phyloP scores from a whole-genome alignment of 2,329 filamentous ascomycete species.

The Alternaria sp. region DNA sequence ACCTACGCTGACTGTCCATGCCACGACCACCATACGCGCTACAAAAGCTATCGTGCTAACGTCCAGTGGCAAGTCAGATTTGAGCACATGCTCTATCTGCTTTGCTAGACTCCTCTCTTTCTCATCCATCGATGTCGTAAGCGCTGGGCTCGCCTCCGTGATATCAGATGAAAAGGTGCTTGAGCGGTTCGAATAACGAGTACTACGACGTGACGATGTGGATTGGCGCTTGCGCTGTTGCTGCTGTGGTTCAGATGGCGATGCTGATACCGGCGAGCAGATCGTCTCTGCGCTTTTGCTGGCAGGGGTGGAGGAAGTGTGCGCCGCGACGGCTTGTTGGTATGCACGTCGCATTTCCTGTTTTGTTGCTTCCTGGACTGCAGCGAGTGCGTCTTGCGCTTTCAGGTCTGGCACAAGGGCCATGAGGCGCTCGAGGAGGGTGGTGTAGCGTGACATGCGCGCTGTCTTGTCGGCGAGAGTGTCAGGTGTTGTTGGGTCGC shows the following conservation, averaged over 20 bases:
- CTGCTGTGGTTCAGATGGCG: not conserved
- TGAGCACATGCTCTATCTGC: conserved; percentile 35
- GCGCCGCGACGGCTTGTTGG: conserved; percentile 22
- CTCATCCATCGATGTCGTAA: not conserved
- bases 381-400: conserved; percentile 22
- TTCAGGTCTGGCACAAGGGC: conserved; percentile 30
- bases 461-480: conserved; percentile 33
- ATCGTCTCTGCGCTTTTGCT: not conserved
- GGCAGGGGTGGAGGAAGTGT: not conserved
- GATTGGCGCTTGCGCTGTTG: conserved; percentile 10
- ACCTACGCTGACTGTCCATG: conserved; percentile 41
- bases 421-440: conserved; percentile 41
- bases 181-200: conserved; percentile 13
- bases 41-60: conserved; percentile 32
- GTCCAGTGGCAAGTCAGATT: conserved; percentile 32
- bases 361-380: conserved; percentile 31
- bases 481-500: conserved; percentile 20
- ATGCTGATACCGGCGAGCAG: not conserved
- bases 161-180: not conserved
- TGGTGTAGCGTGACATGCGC: conserved; percentile 37
- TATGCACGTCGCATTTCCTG: conserved; percentile 32
- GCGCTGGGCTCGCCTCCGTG: not conserved
- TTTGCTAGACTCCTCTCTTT: conserved; percentile 24
- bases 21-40: conserved; percentile 38
- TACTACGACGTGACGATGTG: not conserved